Evolutionary conservation across 768 basidiomycete genomes (phyloP).

Genomic region (Strobilomyces confusus): DNA sequence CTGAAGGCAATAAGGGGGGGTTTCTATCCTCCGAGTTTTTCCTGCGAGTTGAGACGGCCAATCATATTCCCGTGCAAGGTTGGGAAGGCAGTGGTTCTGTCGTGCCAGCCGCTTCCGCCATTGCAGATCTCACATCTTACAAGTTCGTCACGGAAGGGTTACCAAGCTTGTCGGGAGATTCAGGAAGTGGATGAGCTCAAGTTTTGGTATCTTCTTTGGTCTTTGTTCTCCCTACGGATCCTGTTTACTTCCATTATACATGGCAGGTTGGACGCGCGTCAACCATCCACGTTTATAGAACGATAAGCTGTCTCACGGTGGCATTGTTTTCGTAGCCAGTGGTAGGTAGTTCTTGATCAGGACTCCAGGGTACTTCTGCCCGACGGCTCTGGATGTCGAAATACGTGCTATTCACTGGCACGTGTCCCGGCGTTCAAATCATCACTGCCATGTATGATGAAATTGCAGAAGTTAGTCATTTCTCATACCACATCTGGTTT

Average conservation of each 20-base stretch:
- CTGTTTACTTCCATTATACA: background rate
- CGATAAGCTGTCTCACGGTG: background rate
- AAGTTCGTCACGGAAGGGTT: background rate
- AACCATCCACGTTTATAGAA: background rate
- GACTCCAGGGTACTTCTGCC: background rate
- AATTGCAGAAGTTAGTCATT: no score
- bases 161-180: background rate
- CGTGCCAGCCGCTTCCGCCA: background rate
- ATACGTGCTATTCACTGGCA: background rate
- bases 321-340: background rate
- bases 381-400: background rate
- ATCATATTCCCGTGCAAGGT: slow-evolving; percentile 16
- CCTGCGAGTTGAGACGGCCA: slow-evolving; percentile 53
- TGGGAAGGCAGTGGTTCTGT: slow-evolving; percentile 18
- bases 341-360: background rate
- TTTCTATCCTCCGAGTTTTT: slow-evolving; percentile 64
- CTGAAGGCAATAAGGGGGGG: slow-evolving; percentile 68
- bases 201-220: background rate
- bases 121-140: background rate
- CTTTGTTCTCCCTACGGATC: background rate
- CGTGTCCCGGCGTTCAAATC: no score
- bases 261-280: background rate
- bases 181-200: background rate
- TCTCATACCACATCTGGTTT: no score
- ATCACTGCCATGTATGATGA: background rate